Base-by-base conservation (phyloP, 208 protist species). In the Leishmania turanica region DNA sequence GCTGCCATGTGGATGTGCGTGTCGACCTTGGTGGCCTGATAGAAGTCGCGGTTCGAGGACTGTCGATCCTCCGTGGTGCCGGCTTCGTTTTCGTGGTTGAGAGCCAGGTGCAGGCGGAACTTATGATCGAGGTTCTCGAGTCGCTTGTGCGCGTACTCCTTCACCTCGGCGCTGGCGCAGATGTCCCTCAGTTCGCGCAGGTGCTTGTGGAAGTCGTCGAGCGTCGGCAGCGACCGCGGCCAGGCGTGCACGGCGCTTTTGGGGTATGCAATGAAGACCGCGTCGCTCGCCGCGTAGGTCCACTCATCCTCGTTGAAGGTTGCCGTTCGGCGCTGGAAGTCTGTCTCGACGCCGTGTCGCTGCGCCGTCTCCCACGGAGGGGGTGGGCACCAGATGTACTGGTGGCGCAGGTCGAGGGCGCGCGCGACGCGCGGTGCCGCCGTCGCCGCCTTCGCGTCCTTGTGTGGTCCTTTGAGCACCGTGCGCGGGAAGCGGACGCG, bases 1-100 rank as follows among this genome's bases (percentile, higher is more conserved):
- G 98, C 96, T 3, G 97, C 96, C 84, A 99, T 96, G 85, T 99
- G 99, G 78, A 99, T 98, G 76, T 99, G 98, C 37, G 97, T 99
- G 83, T 99, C 99, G 51, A 99, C 98, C 82, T 99, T 99, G 24
- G 92, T 93, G 9, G 98, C 96, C 71, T 99, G 95, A 81, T 98
- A 99, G 78, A 99, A 98, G 84, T 99, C 98, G 72, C 95, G 93
- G 78, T 98, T 97, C 49, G 91, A 94, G 54, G 93, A 96, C 72
- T 88, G 73, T 54, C 92, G 90, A 70, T 98, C 91, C 79, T 93
- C 94, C 19, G 88, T 97, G 42, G 93, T 98, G 60, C 94, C 94
- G 51, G 94, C 96, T 83, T 98, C 93, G 78, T 96, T 95, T 34
- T 88, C 91, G 74, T 97, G 92, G 86, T 99, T 99, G 40, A 99